Base-by-base conservation (phyloP, 768 basidiomycete species). In the Coprinellus aureogranulatus region DNA sequence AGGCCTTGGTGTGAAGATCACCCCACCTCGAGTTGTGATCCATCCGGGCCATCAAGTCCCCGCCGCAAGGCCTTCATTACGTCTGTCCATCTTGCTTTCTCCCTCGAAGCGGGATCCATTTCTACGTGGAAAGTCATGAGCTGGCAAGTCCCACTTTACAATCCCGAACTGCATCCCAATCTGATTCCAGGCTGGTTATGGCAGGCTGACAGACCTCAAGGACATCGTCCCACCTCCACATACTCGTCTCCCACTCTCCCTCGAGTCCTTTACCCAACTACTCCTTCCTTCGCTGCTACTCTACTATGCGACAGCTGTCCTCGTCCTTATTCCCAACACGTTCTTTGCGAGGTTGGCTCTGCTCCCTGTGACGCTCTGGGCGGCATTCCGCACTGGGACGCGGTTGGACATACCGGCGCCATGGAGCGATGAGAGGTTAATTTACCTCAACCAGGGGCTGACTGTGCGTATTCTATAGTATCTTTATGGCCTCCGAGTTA, bases 261-360 rank as follows among this genome's bases (percentile, higher is more conserved):
- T 60, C 30, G 34, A 67, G 47, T 68, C 71, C 26, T 75, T 75
- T 61, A 62, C 65, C 28, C 71, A 71, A 10, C 68, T 74, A 49
- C 58, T 83, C 30, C 25, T 79, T 16, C 81, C 81, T 1, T 67
- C 76, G 16, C 22, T 81, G 1, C 54, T 79, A 23, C 71, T 71
- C 57, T 83, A 80, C 67, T 83, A 81, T 71, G 68, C 63, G 11
- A 80, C 81, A 54, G 84, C 84, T 12, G 65, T 83, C 31, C 74
- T 87, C 49, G 81, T 85, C 6, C 71, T 82, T 39, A 64, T 78
- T 14, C 80, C 80, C 0, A 68, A 67, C 30, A 83, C 84, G 1
- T 67, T 70, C 45, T 47, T 69, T 2, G 65, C 79, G 55, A 79
- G 83, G 46, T 57, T 76, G 30, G 77, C 79, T 12, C 59, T 85